Evolutionary conservation across 2,329 filamentous ascomycete genomes (phyloP).

Genomic region (Nannizziopsis barbatae): DNA sequence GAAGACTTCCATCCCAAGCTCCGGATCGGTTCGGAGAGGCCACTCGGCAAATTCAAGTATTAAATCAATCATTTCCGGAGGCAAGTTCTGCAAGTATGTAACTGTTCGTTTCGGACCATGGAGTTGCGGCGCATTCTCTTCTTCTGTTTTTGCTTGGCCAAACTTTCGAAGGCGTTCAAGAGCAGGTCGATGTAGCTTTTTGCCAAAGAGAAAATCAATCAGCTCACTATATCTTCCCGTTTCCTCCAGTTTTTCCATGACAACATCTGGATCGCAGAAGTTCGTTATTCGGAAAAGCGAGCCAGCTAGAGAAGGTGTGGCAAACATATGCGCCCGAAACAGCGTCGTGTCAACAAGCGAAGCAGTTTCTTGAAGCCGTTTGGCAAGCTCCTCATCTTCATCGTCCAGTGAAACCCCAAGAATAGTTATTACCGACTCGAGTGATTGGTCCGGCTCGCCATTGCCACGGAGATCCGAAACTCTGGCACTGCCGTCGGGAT

Average conservation of each 20-base stretch:
- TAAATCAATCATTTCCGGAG: slow-evolving; percentile 77
- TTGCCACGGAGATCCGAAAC: slow-evolving; percentile 23
- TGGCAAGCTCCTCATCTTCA: slow-evolving; percentile 49
- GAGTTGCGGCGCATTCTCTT: slow-evolving; percentile 42
- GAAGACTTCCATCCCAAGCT: slow-evolving; percentile 84
- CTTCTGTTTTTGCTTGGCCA: slow-evolving; percentile 37
- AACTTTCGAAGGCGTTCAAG: slow-evolving; percentile 73
- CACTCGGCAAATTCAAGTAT: slow-evolving; percentile 86
- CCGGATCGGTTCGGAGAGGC: slow-evolving; percentile 62
- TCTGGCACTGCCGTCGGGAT: slow-evolving; percentile 44
- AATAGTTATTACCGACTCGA: slow-evolving; percentile 37
- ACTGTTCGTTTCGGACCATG: slow-evolving; percentile 76
- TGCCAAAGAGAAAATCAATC: slow-evolving; percentile 95
- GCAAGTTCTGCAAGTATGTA: slow-evolving; percentile 77
- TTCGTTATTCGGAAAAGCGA: slow-evolving; percentile 92
- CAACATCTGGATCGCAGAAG: slow-evolving; percentile 90
- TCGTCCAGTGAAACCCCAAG: slow-evolving; percentile 42
- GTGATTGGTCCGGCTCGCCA: slow-evolving; percentile 30
- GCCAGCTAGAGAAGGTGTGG: slow-evolving; percentile 68
- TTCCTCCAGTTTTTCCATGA: slow-evolving; percentile 84
- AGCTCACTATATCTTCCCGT: slow-evolving; percentile 82
- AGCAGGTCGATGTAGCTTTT: slow-evolving; percentile 80
- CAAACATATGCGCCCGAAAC: slow-evolving; percentile 92
- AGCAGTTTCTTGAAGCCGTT: slow-evolving; percentile 63
- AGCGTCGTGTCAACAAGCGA: slow-evolving; percentile 84